Conservation (phyloP, 23 red algal genomes). For the Gracilariopsis chorda region DNA sequence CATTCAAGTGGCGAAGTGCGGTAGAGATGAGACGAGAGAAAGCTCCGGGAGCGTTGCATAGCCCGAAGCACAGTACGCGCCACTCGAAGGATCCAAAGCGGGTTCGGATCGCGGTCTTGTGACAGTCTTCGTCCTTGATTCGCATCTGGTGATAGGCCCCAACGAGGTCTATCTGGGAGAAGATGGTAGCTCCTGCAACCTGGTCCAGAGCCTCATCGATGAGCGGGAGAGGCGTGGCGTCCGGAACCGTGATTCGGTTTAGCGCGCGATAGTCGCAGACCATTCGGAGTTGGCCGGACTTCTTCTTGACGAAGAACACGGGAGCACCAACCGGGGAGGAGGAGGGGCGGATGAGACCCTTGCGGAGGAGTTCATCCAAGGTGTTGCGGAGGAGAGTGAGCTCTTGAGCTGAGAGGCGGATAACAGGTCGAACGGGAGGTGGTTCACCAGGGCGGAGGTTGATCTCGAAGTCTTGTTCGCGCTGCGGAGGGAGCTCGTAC, state of each 20-base stretch:
- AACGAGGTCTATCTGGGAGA: not conserved
- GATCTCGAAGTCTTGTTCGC: conserved; percentile 28
- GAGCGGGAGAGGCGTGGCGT: not conserved
- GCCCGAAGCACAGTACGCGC: conserved; percentile 1
- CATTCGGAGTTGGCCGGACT: not conserved
- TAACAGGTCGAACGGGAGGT: conserved; percentile 17
- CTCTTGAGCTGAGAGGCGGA: not conserved
- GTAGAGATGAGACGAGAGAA: not conserved
- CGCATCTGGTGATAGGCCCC: conserved; percentile 23
- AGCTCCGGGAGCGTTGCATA: not conserved
- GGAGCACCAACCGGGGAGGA: not conserved
- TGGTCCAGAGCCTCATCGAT: conserved; percentile 29
- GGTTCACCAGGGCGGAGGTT: not conserved
- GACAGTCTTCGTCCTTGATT: not conserved
- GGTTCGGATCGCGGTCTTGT: conserved; percentile 3
- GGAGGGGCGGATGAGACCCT: conserved; percentile 4
- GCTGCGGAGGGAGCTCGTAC: not conserved
- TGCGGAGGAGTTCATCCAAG: not conserved
- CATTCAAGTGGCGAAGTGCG: not conserved
- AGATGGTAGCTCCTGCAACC: not conserved
- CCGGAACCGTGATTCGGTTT: conserved; percentile 8
- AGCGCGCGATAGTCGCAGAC: conserved; percentile 10
- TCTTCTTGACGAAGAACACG: not conserved
- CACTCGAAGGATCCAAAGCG: conserved; percentile 30
- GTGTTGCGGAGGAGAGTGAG: not conserved